Percentiles rank a stretch among this genome's conserved stretches.
phyloP scores from a whole-genome alignment of 2,329 filamentous ascomycete genomes.

The Botrytis squamosa region DNA sequence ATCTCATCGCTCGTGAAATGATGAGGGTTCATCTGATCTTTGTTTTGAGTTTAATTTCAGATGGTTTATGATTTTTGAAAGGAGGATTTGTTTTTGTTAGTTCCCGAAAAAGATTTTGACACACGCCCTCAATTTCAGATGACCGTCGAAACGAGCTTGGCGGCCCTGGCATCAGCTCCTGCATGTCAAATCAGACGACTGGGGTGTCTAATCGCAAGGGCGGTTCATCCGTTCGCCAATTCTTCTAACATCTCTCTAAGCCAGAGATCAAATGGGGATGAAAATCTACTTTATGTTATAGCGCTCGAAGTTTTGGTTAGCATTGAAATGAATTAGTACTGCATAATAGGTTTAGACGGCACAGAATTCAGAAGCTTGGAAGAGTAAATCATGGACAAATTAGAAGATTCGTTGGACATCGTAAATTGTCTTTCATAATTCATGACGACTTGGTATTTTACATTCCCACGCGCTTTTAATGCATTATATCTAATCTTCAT shows the following conservation, averaged over 20 bases:
- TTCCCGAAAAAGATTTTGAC: not conserved
- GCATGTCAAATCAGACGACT: slow-evolving; percentile 4
- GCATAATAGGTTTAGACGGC: not conserved
- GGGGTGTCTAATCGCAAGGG: not conserved
- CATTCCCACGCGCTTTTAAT: slow-evolving; percentile 33
- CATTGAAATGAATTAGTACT: not conserved
- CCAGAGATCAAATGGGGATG: not conserved
- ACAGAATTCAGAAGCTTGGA: not conserved
- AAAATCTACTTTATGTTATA: not conserved
- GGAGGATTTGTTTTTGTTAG: not conserved
- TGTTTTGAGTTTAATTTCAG: slow-evolving; percentile 14
- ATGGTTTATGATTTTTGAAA: not conserved
- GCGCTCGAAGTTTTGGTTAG: not conserved
- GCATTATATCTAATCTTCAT: slow-evolving; percentile 40
- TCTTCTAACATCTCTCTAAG: not conserved
- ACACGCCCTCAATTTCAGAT: slow-evolving; percentile 19
- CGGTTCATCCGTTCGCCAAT: not conserved
- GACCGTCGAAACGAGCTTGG: slow-evolving; percentile 14
- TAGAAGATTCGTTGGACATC: not conserved
- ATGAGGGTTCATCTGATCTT: not conserved
- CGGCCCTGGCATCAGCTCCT: slow-evolving; percentile 4
- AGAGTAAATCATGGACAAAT: not conserved
- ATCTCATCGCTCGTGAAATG: not conserved
- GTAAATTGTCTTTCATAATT: slow-evolving; percentile 23
- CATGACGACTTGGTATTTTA: slow-evolving; percentile 35